Conservation (phyloP, 306 rosid species). For the Gleditsia sinensis region DNA sequence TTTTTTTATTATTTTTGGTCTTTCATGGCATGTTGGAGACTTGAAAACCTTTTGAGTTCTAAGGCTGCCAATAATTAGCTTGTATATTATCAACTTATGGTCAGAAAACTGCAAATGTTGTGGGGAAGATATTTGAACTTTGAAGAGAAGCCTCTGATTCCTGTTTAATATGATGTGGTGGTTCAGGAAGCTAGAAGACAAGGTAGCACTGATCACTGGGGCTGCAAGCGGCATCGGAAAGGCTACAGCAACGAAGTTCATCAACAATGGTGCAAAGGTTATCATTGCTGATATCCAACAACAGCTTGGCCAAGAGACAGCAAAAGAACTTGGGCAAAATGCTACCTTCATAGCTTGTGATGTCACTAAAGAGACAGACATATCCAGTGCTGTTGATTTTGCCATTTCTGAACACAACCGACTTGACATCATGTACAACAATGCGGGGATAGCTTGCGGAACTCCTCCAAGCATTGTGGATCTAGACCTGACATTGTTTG, state of each 20-base stretch:
- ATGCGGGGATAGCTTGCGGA: conserved; percentile 81
- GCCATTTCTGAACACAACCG: conserved; percentile 54
- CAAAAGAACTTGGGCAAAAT: conserved; percentile 65
- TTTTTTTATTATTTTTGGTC: no score
- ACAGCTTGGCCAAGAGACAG: conserved; percentile 64
- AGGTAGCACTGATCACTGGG: conserved; percentile 93
- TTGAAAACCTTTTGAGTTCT: conserved; percentile 4
- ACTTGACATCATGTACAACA: conserved; percentile 83
- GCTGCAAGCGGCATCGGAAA: conserved; percentile 95
- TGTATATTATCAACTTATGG: neutral
- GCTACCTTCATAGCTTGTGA: conserved; percentile 74
- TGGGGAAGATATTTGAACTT: conserved; percentile 7
- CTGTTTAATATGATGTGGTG: conserved; percentile 36
- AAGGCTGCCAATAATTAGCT: neutral
- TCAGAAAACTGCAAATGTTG: conserved; percentile 6
- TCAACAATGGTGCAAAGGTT: conserved; percentile 86
- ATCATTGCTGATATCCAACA: conserved; percentile 79
- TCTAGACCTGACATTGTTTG: conserved; percentile 61
- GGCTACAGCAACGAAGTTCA: conserved; percentile 68
- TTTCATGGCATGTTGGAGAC: neutral
- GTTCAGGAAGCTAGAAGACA: conserved; percentile 65
- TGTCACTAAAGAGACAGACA: conserved; percentile 70
- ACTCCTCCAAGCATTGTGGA: conserved; percentile 71
- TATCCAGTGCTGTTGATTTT: conserved; percentile 80
- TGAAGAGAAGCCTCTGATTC: neutral